Base-by-base conservation (phyloP, 2,329 filamentous ascomycete genomes). In the Bipolaris oryzae region DNA sequence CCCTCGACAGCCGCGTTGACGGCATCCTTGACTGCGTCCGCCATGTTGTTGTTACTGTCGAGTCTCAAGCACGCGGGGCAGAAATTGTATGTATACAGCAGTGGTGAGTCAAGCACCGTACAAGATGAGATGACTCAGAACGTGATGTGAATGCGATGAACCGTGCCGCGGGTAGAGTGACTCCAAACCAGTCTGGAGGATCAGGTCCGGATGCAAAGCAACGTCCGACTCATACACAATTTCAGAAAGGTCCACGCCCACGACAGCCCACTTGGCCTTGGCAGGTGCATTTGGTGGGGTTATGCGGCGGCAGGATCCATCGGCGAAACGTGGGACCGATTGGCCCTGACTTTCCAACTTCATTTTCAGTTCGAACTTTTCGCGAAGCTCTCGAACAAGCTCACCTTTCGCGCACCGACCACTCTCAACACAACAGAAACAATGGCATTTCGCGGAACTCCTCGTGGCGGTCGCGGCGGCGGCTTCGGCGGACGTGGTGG, bases 371-470 rank as follows among this genome's bases (percentile, higher is more conserved):
- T 61, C 62, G 63, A 66, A 60, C 66, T 63, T 62, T 70, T 64
- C 63, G 56, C 61, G 55, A 67, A 67, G 62, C 56, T 62, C 53
- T 60, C 54, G 62, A 63, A 55, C 64, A 63, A 70, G 66, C 63
- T 67, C 64, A 53, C 64, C 59, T 63, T 58, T 53, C 58, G 64
- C 63, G 61, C 64, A 60, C 62, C 70, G 56, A 71, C 72, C 66
- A 68, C 67, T 59, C 57, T 60, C 59, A 39, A 63, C 60, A 61
- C 58, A 59, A 56, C 53, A 51, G 28, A 66, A 68, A 82, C 69
- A 63, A 89, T 88, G 87, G 86, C 87, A 74, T 89, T 87, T 77
- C 84, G 86, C 76, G 75, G 75, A 64, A 71, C 71, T 66, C 69
- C 71, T 57, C 69, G 74, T 66, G 75, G 75, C 55, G 68, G 75